Evolutionary conservation across 1,139 yeast species (phyloP), one percentile per base, ranked within the genome.

Genomic region (Cylindricascospora bacillispora): DNA sequence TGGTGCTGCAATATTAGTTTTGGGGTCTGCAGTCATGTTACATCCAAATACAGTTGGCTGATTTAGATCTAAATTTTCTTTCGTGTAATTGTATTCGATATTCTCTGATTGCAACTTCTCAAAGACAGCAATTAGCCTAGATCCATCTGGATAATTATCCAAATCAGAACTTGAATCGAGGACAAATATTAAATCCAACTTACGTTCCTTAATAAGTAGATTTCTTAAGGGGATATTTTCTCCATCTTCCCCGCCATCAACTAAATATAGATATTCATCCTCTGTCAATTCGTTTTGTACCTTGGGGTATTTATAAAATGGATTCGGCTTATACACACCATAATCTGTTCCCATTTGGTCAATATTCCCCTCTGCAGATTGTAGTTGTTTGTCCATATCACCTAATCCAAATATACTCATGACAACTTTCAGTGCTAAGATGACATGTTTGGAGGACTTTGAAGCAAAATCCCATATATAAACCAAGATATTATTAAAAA

Each of bases 241-340:
- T 1, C 62, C 63, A 48, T 71, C 78, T 48, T 69, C 73, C 16
- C 83, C 82, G 5, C 83, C 83, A 52, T 76, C 85, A 4, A 70
- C 77, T 43, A 76, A 52, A 34, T 58, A 60, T 15, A 66, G 44
- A 22, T 47, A 48, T 26, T 54, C 38, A 6, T 38, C 34, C 2
- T 26, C 20, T 4, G 48, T 52, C 1, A 57, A 43, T 12, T 43
- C 38, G 13, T 31, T 33, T 6, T 43, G 36, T 9, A 37, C 37
- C 11, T 32, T 34, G 1, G 45, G 45, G 31, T 50, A 58, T 11
- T 59, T 61, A 36, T 54, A 65, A 52, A 80, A 85, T 4, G 95
- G 94, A 42, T 81, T 83, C 3, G 93, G 93, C 9, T 70, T 59
- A 54, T 65, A 69, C 4, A 78, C 52, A 1, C 93, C 89, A 51